Base-by-base conservation (phyloP, 768 basidiomycete species). In the Baorangia bicolor region DNA sequence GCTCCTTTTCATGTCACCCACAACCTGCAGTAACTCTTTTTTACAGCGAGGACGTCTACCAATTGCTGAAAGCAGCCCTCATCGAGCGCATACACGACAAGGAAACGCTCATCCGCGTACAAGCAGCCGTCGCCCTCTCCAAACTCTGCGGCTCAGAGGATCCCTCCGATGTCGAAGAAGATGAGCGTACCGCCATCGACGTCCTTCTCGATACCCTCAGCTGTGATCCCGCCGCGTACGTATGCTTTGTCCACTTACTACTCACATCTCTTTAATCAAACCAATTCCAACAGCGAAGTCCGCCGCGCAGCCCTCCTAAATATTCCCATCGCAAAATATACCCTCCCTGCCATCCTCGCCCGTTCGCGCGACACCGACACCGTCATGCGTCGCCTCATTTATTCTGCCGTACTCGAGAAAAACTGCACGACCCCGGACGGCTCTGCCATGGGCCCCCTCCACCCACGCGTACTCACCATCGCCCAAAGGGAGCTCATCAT, bases 311-410 rank as follows among this genome's bases (percentile, higher is more conserved):
- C 84, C 1, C 75, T 97, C 0, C 75, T 87, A 53, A 90, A 91
- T 60, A 78, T 95, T 1, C 83, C 87, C 1, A 69, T 86, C 9
- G 78, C 77, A 33, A 64, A 72, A 0, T 62, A 70, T 0, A 89
- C 87, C 0, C 73, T 98, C 0, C 78, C 85, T 0, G 73, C 76
- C 33, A 80, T 98, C 40, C 80, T 98, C 11, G 77, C 80, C 2
- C 84, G 95, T 28, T 87, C 85, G 3, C 83, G 91, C 21, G 96
- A 98, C 66, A 78, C 83, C 16, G 96, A 97, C 62, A 74, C 81
- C 0, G 78, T 78, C 41, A 78, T 90, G 37, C 89, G 96, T 52
- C 88, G 86, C 53, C 77, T 86, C 13, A 80, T 93, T 5, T 96
- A 89, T 67, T 76, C 79, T 11, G 68, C 76, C 2, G 74, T 90